A percentile compares a stretch with the other conserved stretches of the same genome.
phyloP scores from a whole-genome alignment of 495 filamentous ascomycete genomes.

The Aspergillus conjunctus region DNA sequence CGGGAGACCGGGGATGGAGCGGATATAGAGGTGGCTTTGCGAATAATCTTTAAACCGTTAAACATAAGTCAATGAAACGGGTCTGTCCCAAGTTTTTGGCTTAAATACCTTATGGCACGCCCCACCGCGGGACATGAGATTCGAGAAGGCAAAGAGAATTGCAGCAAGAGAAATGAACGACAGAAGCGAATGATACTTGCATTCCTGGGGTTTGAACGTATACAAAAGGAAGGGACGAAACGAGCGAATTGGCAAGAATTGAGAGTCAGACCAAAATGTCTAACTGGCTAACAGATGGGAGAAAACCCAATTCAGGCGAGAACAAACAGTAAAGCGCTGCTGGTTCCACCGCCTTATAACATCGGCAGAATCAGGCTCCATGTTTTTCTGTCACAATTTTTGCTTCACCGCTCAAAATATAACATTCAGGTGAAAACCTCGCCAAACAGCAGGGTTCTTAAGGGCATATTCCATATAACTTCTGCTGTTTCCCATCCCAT shows the following conservation, averaged over 20 bases:
- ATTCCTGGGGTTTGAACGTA: background rate
- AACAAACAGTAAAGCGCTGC: slow-evolving; percentile 9
- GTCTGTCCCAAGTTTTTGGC: background rate
- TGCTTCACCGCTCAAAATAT: slow-evolving; percentile 21
- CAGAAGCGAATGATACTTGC: background rate
- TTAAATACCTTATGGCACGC: slow-evolving; percentile 22
- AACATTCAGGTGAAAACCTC: slow-evolving; percentile 2
- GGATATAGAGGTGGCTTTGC: background rate
- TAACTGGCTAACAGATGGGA: background rate
- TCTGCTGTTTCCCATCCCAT: background rate
- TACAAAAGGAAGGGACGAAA: background rate
- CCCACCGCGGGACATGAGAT: slow-evolving; percentile 22
- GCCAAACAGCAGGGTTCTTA: background rate
- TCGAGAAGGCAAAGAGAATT: background rate
- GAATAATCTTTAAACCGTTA: slow-evolving; percentile 17
- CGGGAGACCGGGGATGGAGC: background rate
- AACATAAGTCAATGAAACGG: background rate
- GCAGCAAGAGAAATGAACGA: slow-evolving; percentile 7
- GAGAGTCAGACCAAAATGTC: background rate
- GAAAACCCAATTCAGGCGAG: slow-evolving; percentile 17
- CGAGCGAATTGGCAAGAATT: background rate
- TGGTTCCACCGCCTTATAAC: slow-evolving; percentile 19
- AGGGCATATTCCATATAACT: background rate
- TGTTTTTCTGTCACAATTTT: slow-evolving; percentile 19
- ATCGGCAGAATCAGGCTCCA: slow-evolving; percentile 14